phyloP scores from a whole-genome alignment of 1,284 basidiomycete genomes.

The Austroboletus novae-zelandiae region DNA sequence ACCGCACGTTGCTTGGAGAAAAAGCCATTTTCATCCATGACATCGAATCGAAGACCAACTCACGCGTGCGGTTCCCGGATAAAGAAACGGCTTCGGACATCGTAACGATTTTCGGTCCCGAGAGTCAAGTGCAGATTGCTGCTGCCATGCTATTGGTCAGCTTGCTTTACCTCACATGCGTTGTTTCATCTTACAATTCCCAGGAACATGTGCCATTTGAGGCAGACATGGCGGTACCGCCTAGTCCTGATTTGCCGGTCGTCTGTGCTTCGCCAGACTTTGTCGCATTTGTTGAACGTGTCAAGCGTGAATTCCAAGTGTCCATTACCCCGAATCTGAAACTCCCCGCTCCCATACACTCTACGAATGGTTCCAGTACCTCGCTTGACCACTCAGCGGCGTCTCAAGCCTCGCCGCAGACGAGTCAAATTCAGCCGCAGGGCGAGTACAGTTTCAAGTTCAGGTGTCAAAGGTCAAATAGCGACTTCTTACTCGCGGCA shows the following conservation, averaged over 20 bases:
- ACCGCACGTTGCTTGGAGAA: slow-evolving; percentile 92
- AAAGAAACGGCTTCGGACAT: slow-evolving; percentile 92
- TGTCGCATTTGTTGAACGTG: slow-evolving; percentile 76
- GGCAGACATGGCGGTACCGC: slow-evolving; percentile 90
- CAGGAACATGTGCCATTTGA: slow-evolving; percentile 98
- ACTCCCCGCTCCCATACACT: slow-evolving; percentile 36
- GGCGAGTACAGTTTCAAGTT: slow-evolving; percentile 93
- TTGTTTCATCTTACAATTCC: slow-evolving; percentile 13
- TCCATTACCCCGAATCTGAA: slow-evolving; percentile 79
- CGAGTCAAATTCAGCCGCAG: slow-evolving; percentile 41
- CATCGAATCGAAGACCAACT: slow-evolving; percentile 96
- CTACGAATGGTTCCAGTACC: slow-evolving; percentile 31
- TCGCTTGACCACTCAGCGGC: slow-evolving; percentile 26
- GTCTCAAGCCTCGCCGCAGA: slow-evolving; percentile 31
- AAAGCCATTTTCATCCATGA: slow-evolving; percentile 97
- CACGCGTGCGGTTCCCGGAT: slow-evolving; percentile 91
- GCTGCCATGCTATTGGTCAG: slow-evolving; percentile 91
- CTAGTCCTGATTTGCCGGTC: slow-evolving; percentile 73
- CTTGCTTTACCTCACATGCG: slow-evolving; percentile 9
- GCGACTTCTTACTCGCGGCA: slow-evolving; percentile 87
- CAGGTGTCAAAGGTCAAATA: slow-evolving; percentile 90
- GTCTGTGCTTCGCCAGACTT: slow-evolving; percentile 82
- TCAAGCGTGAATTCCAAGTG: slow-evolving; percentile 94
- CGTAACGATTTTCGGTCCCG: slow-evolving; percentile 93
- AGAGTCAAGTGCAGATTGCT: slow-evolving; percentile 95